These are phyloP conservation scores for Pugionium cornutum DNA, from an alignment of 345 rosid genomes.

Conservation along the genomic window DNA sequence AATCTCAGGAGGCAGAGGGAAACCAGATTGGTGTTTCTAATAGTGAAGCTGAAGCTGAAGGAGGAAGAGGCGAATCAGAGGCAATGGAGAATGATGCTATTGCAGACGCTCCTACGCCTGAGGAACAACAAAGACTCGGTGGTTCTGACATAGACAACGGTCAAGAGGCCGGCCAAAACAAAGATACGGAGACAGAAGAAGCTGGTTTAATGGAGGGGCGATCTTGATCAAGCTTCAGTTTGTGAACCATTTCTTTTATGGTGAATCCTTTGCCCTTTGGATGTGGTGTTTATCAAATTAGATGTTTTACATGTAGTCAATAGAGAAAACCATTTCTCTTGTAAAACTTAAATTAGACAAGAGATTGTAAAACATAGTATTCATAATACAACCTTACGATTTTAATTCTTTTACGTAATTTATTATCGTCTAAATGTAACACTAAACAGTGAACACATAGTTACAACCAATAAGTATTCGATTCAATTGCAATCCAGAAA, in stretches of 20 bases:
- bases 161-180: slow-evolving; percentile 76
- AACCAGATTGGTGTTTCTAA: slow-evolving; percentile 60
- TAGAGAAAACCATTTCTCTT: background rate
- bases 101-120: slow-evolving; percentile 57
- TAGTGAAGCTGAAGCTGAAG: slow-evolving; percentile 70
- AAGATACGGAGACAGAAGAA: slow-evolving; percentile 83
- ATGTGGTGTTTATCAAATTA: slow-evolving; percentile 10
- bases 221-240: slow-evolving; percentile 21
- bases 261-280: slow-evolving; percentile 3
- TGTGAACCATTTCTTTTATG: slow-evolving; percentile 16
- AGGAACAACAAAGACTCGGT: slow-evolving; percentile 74
- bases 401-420: background rate
- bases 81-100: slow-evolving; percentile 61
- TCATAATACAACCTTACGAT: background rate
- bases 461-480: slow-evolving; percentile 4
- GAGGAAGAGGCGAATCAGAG: slow-evolving; percentile 58
- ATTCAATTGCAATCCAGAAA: background rate
- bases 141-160: slow-evolving; percentile 68
- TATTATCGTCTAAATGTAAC: background rate
- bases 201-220: slow-evolving; percentile 44
- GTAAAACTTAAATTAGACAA: slow-evolving; percentile 1
- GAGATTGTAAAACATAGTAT: background rate
- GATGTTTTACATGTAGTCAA: background rate
- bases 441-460: background rate
- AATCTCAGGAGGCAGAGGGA: slow-evolving; percentile 61